These are phyloP conservation scores for Erythrobasidium hasegawianum DNA, from an alignment of 1,284 basidiomycete species.

Conservation along the genomic window DNA sequence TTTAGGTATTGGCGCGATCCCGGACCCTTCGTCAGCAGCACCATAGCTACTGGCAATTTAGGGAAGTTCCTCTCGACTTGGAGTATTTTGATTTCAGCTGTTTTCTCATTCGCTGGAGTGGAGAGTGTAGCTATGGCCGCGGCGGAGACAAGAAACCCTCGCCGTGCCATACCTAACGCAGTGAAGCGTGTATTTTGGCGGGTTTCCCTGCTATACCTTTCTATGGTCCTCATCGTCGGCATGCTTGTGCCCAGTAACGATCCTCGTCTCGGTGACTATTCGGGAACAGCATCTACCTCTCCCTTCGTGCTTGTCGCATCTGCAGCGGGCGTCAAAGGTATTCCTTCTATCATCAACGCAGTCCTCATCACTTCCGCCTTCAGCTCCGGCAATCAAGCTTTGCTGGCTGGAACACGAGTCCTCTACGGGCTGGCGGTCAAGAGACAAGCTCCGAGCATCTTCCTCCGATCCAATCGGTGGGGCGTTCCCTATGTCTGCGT, in stretches of 20 bases:
- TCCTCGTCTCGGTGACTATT: constrained; percentile 56
- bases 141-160: constrained; percentile 47
- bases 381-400: constrained; percentile 74
- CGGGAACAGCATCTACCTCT: constrained; percentile 57
- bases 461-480: constrained; percentile 63
- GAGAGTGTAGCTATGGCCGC: constrained; percentile 56
- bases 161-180: constrained; percentile 70
- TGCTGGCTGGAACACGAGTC: constrained; percentile 76
- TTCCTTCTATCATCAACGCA: constrained; percentile 66
- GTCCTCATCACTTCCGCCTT: constrained; percentile 69
- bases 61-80: constrained; percentile 40
- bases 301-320: constrained; percentile 78
- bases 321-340: constrained; percentile 64
- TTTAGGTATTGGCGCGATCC: constrained; percentile 21
- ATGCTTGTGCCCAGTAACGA: constrained; percentile 69
- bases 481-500: constrained; percentile 67
- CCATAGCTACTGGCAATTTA: constrained; percentile 36
- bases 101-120: constrained; percentile 15
- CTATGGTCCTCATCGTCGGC: constrained; percentile 47
- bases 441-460: constrained; percentile 63
- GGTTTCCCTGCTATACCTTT: constrained; percentile 51
- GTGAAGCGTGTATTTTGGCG: constrained; percentile 56
- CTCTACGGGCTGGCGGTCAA: constrained; percentile 75
- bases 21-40: constrained; percentile 6
- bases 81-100: constrained; percentile 47